Conservation (phyloP, 208 protist genomes). For the Wallacemonas sp. region DNA sequence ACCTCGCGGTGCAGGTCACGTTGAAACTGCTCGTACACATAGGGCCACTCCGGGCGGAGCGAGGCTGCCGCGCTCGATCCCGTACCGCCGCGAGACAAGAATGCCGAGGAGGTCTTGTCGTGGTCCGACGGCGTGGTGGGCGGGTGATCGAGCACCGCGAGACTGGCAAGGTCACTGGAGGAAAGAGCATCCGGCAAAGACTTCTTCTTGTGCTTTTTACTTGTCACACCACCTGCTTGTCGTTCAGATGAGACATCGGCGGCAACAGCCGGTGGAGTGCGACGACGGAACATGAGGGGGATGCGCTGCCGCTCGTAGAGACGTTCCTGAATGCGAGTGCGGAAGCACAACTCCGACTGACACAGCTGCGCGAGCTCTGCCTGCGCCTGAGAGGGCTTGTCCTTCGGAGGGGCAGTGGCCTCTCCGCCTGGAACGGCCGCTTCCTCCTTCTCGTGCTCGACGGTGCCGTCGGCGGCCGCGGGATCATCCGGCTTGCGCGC, state of each 20-base stretch:
- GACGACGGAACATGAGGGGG: conserved; percentile 31
- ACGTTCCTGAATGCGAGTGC: conserved; percentile 24
- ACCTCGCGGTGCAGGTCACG: conserved; percentile 51
- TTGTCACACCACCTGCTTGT: too few relatives aligned
- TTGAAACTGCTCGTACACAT: conserved; percentile 58
- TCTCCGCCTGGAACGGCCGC: neutral
- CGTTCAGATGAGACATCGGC: too few relatives aligned
- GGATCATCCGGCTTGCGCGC: neutral
- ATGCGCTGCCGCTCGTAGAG: conserved; percentile 12
- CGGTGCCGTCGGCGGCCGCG: neutral
- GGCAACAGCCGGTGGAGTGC: neutral
- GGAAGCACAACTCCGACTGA: conserved; percentile 13
- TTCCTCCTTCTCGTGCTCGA: neutral
- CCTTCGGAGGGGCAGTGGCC: neutral
- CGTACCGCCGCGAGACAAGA: neutral
- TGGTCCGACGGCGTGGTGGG: neutral
- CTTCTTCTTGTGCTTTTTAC: neutral
- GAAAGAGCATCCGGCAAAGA: neutral
- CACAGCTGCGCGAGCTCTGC: conserved; percentile 12
- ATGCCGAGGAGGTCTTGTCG: too few relatives aligned
- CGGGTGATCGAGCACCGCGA: neutral
- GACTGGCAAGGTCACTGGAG: neutral
- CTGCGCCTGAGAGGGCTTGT: neutral
- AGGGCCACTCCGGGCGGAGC: conserved; percentile 32
- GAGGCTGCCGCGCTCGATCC: neutral